Base-by-base conservation (phyloP, 495 filamentous ascomycete species). In the Neurospora sp. region DNA sequence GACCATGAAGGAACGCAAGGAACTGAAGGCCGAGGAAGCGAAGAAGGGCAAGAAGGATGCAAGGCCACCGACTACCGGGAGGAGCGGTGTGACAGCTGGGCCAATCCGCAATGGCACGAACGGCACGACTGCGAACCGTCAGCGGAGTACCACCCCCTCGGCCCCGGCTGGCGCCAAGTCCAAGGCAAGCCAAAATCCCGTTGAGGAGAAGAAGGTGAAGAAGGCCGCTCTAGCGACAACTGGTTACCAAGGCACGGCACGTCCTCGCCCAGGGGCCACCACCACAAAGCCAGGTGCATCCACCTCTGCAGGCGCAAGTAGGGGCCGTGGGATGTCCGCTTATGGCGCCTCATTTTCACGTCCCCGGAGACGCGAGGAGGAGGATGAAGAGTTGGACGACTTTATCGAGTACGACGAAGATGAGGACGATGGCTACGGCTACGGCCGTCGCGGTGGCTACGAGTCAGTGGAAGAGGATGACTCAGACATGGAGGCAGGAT, bases 401-500 rank as follows among this genome's bases (percentile, higher is more conserved):
- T 87, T 86, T 73, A 86, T 87, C 74, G 85, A 84, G 23, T 86
- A 88, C 71, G 85, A 88, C 69, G 87, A 89, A 9, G 86, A 88
- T 0, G 84, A 86, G 18, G 85, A 84, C 31, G 80, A 80, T 7
- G 76, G 76, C 4, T 78, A 78, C 44, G 76, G 77, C 35, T 78
- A 76, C 62, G 78, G 77, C 4, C 77, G 74, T 12, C 35, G 72
- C 37, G 76, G 76, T 40, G 75, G 80, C 23, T 84, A 86, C 59
- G 78, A 79, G 11, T 77, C 78, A 1, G 31, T 46, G 62, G 76
- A 78, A 8, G 77, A 66, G 18, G 46, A 81, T 9, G 80, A 85
- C 20, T 88, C 87, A 6, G 89, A 90, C 75, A 90, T 90, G 89
- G 89, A 90, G 77, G 89, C 89, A 6, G 88, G 87, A 3, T 71